These are phyloP conservation scores for Pugionium dolabratum DNA, from an alignment of 345 rosid genomes.

Conservation along the genomic window DNA sequence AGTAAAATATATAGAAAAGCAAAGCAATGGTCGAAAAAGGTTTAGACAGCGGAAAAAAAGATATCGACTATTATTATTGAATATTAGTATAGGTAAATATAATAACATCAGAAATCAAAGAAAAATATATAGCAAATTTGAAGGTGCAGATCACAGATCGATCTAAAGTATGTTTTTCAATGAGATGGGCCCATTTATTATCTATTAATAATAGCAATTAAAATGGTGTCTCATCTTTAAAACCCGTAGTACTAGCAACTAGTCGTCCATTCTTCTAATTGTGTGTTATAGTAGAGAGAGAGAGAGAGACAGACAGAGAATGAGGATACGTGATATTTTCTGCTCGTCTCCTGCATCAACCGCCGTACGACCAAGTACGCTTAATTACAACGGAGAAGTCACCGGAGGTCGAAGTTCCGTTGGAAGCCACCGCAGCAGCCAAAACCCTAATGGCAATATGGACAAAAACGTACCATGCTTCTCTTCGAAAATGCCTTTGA, in stretches of 20 bases:
- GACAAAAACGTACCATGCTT: conserved; percentile 49
- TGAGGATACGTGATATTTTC: conserved; percentile 73
- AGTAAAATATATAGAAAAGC: neutral
- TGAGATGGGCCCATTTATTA: conserved; percentile 31
- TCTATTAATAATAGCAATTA: neutral
- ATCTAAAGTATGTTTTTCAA: conserved; percentile 40
- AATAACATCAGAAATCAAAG: too few relatives aligned
- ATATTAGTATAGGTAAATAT: conserved; percentile 2
- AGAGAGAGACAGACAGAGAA: conserved; percentile 42
- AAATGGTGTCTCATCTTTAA: conserved; percentile 15
- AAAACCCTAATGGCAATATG: conserved; percentile 39
- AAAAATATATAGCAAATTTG: conserved; percentile 28
- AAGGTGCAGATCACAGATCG: conserved; percentile 35
- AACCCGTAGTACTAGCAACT: conserved; percentile 23
- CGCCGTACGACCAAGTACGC: conserved; percentile 59
- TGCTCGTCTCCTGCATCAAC: conserved; percentile 84
- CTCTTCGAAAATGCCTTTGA: conserved; percentile 37
- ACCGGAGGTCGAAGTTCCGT: conserved; percentile 46
- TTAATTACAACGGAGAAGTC: conserved; percentile 49
- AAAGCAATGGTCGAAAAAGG: conserved; percentile 3
- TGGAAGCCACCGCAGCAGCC: conserved; percentile 47
- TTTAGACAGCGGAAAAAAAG: neutral
- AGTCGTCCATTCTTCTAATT: conserved; percentile 21
- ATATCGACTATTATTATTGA: neutral
- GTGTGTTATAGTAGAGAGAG: conserved; percentile 6